Base-by-base conservation (phyloP, 1,284 basidiomycete species). In the Paramarasmius palmivorus region DNA sequence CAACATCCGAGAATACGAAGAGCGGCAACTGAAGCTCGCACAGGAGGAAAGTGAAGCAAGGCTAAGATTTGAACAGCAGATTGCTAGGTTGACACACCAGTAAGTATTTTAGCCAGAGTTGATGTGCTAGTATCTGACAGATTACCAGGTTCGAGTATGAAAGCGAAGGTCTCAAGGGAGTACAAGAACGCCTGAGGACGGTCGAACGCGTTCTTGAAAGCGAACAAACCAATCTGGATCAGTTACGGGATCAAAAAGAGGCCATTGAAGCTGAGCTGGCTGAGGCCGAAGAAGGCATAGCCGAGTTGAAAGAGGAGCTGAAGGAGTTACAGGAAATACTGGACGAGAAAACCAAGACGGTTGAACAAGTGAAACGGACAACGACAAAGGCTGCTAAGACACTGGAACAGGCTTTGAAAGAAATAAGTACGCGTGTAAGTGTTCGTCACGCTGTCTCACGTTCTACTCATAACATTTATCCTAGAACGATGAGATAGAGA, bases 1-100 rank as follows among this genome's bases (percentile, higher is more conserved):
- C 32, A 87, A 90, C 71, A 95, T 99, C 58, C 86, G 96, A 40
- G 93, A 97, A 59, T 99, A 98, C 68, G 96, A 99, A 71, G 90
- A 93, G 66, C 84, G 91, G 17, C 95, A 98, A 65, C 78, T 98
- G 29, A 92, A 89, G 67, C 81, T 92, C 20, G 92, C 92, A 1
- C 86, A 93, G 66, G 88, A 92, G 61, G 93, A 95, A 69, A 91
- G 83, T 64, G 92, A 92, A 61, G 92, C 92, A 2, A 77, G 92
- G 53, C 73, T 95, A 59, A 81, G 89, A 50, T 97, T 87, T 65
- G 88, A 95, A 57, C 90, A 88, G 10, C 94, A 98, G 68, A 89
- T 95, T 53, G 89, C 92, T 2, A 82, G 95, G 19, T 74, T 98
- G 48, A 86, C 81, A 3, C 92, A 97, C 70, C 92, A 95, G 93